A percentile compares a stretch with the other conserved stretches of the same genome.
Conservation (phyloP, 2,329 filamentous ascomycete genomes). For the Aschersonia sp. region DNA sequence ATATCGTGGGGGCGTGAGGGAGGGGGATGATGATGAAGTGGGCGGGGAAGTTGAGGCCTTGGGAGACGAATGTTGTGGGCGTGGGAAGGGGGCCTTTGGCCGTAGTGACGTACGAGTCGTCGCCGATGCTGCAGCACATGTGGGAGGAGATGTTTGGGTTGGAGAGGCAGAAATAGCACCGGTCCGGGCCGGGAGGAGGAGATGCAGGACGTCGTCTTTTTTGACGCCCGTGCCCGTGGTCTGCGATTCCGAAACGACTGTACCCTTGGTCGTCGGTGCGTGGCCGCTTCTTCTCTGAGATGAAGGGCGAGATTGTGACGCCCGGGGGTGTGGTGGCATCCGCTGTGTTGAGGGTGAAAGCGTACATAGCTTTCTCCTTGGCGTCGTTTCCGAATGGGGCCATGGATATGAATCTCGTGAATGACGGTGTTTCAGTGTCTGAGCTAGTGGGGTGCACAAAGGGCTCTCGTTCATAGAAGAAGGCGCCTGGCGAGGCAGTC, state of each 20-base stretch:
- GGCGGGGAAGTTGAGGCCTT: conserved; percentile 59
- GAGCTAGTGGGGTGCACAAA: conserved; percentile 56
- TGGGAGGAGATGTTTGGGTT: conserved; percentile 75
- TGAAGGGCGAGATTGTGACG: conserved; percentile 64
- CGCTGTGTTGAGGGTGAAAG: conserved; percentile 55
- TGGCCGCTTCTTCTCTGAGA: conserved; percentile 44
- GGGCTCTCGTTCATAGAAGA: conserved; percentile 83
- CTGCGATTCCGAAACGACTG: conserved; percentile 36
- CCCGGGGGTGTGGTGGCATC: conserved; percentile 53
- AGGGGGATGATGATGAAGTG: conserved; percentile 90
- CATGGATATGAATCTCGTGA: conserved; percentile 86
- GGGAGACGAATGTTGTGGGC: conserved; percentile 46
- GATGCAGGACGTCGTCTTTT: conserved; percentile 30
- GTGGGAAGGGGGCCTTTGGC: conserved; percentile 81
- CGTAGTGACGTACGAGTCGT: conserved; percentile 77
- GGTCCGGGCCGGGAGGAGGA: conserved; percentile 55
- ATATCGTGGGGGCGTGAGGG: conserved; percentile 63
- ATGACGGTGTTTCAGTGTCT: conserved; percentile 32
- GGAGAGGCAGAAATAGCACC: conserved; percentile 92
- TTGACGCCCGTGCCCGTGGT: conserved; percentile 27
- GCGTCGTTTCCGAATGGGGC: conserved; percentile 60
- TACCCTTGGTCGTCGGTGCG: conserved; percentile 27
- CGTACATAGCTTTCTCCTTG: conserved; percentile 73
- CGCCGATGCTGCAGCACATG: conserved; percentile 79
- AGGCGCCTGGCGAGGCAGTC: conserved; percentile 46